Percentiles rank a stretch among this genome's conserved stretches.
phyloP scores from a whole-genome alignment of 164 flowering plant species.

The Aristolochia fimbriata region DNA sequence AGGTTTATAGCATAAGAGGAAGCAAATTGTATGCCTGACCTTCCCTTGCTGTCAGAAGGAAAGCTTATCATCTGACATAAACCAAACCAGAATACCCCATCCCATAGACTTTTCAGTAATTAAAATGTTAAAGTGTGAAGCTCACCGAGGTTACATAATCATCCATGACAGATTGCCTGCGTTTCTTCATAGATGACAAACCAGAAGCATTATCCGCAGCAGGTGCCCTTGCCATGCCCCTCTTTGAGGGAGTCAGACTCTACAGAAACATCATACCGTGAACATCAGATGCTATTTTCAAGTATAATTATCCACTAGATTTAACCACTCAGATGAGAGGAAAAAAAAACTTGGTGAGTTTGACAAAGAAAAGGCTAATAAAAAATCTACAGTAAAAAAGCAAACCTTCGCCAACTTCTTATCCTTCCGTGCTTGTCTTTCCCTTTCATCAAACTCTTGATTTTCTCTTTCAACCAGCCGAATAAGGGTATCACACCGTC shows the following conservation, averaged over 20 bases:
- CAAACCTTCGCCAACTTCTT: constrained; percentile 94
- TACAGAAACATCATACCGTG: constrained; percentile 9
- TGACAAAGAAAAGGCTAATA: too few species aligned
- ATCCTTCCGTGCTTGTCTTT: constrained; percentile 95
- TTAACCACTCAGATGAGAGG: not conserved
- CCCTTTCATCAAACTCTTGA: constrained; percentile 93
- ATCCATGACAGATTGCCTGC: constrained; percentile 72
- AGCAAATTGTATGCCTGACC: too few species aligned
- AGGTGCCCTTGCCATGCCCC: constrained; percentile 44
- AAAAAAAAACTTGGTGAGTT: too few species aligned
- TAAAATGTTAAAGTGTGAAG: not conserved
- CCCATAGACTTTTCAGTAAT: too few species aligned
- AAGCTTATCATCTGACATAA: too few species aligned
- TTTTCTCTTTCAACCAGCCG: constrained; percentile 92
- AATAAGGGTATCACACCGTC: constrained; percentile 95
- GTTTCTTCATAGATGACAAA: constrained; percentile 40
- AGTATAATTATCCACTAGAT: too few species aligned
- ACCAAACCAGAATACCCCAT: too few species aligned
- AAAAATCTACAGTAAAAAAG: too few species aligned
- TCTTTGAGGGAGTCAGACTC: constrained; percentile 74
- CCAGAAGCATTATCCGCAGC: constrained; percentile 36
- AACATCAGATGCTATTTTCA: not conserved
- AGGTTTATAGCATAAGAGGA: too few species aligned
- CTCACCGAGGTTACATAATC: constrained; percentile 58
- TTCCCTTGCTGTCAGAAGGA: too few species aligned